Percentiles rank a stretch among this genome's conserved stretches.
These are phyloP conservation scores for Skeletonema grethae DNA, from an alignment of 108 stramenopile genomes.

Conservation along the genomic window DNA sequence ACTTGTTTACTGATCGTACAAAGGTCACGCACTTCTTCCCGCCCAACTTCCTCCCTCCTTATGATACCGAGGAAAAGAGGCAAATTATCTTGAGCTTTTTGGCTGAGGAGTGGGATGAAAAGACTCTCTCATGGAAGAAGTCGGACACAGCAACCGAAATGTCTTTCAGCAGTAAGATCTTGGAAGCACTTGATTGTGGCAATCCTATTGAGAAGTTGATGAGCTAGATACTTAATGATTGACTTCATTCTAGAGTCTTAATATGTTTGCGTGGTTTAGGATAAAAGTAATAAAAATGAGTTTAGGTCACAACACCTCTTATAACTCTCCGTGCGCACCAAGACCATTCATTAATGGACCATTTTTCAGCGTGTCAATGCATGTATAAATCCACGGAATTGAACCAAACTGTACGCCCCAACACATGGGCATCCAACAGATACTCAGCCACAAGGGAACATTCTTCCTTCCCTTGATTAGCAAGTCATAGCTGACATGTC, in stretches of 20 bases:
- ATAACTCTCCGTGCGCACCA: slow-evolving; percentile 15
- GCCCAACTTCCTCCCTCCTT: slow-evolving; percentile 90
- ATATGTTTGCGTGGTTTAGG: neutral
- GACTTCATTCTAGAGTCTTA: no score
- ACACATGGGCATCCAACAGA: slow-evolving; percentile 35
- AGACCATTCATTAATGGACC: slow-evolving; percentile 1
- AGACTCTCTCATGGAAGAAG: slow-evolving; percentile 71
- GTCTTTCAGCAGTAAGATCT: slow-evolving; percentile 7
- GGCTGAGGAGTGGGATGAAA: slow-evolving; percentile 84
- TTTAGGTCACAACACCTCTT: neutral
- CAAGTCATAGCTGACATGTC: slow-evolving; percentile 35
- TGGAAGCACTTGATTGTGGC: slow-evolving; percentile 29
- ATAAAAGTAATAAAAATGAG: neutral
- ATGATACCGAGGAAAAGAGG: slow-evolving; percentile 78
- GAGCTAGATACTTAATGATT: no score
- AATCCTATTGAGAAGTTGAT: slow-evolving; percentile 47
- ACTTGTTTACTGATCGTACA: slow-evolving; percentile 79
- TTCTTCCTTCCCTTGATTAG: slow-evolving; percentile 25
- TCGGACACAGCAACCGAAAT: slow-evolving; percentile 28
- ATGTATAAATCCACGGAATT: slow-evolving; percentile 27
- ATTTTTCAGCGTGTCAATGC: slow-evolving; percentile 12
- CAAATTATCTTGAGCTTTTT: slow-evolving; percentile 76
- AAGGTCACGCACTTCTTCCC: slow-evolving; percentile 79
- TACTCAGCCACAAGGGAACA: slow-evolving; percentile 35
- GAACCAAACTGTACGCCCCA: slow-evolving; percentile 34